A percentile compares a stretch with the other conserved stretches of the same genome.
phyloP scores from a whole-genome alignment of 2,329 filamentous ascomycete genomes.

The Pseudogymnoascus sp. region DNA sequence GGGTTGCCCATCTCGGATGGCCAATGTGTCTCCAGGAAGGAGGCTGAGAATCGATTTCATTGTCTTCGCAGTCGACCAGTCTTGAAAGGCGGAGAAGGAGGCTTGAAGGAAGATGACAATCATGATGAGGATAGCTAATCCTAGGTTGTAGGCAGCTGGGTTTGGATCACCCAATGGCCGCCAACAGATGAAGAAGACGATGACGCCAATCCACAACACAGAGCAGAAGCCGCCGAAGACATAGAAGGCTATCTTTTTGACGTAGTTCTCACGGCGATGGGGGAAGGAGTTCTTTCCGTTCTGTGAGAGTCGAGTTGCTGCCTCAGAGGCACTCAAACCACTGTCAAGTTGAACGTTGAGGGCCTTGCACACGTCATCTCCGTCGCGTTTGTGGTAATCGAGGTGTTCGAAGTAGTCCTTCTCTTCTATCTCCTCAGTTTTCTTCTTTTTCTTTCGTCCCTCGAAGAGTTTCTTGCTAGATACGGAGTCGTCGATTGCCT shows the following conservation, averaged over 20 bases:
- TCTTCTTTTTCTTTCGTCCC: conserved; percentile 23
- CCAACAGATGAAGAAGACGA: conserved; percentile 43
- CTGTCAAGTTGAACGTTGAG: conserved; percentile 30
- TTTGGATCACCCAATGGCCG: conserved; percentile 35
- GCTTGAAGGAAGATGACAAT: conserved; percentile 41
- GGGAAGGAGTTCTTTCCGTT: conserved; percentile 37
- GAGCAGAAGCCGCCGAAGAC: conserved; percentile 42
- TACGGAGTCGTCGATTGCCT: conserved; percentile 13
- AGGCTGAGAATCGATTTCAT: conserved; percentile 41
- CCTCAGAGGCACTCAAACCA: conserved; percentile 31
- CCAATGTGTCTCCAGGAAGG: conserved; percentile 36
- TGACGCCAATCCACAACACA: conserved; percentile 38
- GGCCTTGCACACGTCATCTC: conserved; percentile 32
- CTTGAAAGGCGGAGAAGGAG: conserved; percentile 38
- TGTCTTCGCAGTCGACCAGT: conserved; percentile 38
- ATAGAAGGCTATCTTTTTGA: conserved; percentile 34
- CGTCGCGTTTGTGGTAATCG: conserved; percentile 31
- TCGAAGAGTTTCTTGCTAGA: conserved; percentile 10
- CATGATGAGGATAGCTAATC: conserved; percentile 38
- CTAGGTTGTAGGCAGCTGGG: conserved; percentile 36
- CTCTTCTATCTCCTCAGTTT: conserved; percentile 27
- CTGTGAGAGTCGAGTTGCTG: conserved; percentile 29
- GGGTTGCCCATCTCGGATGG: conserved; percentile 40
- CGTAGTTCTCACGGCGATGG: conserved; percentile 35
- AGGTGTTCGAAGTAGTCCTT: conserved; percentile 38